Conservation (phyloP, 768 basidiomycete genomes). For the Tylopilus rubrobrunneus region DNA sequence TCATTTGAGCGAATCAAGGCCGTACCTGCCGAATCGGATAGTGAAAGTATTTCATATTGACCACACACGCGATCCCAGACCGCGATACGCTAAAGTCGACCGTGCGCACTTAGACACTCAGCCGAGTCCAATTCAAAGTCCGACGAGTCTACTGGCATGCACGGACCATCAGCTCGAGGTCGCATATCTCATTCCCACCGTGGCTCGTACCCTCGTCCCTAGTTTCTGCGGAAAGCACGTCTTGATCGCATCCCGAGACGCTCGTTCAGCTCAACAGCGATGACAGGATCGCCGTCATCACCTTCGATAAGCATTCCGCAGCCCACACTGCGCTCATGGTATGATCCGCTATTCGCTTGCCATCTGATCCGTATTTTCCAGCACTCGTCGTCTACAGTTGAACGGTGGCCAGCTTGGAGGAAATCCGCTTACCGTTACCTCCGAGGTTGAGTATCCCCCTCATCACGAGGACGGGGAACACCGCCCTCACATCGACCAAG, state of each 20-base stretch:
- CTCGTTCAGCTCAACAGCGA: constrained; percentile 41
- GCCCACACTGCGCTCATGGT: constrained; percentile 87
- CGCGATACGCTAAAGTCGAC: too few relatives aligned
- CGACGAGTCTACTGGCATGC: too few relatives aligned
- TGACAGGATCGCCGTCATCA: constrained; percentile 57
- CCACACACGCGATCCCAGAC: too few relatives aligned
- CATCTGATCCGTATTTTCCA: not conserved
- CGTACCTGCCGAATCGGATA: too few relatives aligned
- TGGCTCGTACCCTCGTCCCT: too few relatives aligned
- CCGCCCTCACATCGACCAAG: constrained; percentile 57
- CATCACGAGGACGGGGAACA: constrained; percentile 42
- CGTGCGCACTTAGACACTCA: too few relatives aligned
- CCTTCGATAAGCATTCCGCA: constrained; percentile 81
- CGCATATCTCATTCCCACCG: too few relatives aligned
- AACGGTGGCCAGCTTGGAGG: constrained; percentile 79
- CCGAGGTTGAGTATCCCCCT: constrained; percentile 58
- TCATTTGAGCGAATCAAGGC: too few relatives aligned
- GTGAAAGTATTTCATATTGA: too few relatives aligned
- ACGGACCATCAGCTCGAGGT: too few relatives aligned
- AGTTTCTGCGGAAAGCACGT: constrained; percentile 87
- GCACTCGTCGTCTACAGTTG: constrained; percentile 38
- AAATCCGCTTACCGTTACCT: constrained; percentile 62
- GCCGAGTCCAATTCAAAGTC: too few relatives aligned
- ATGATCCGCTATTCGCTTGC: not conserved
- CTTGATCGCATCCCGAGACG: not conserved